Evolutionary conservation across 352 stramenopile species (phyloP).

Genomic region (Elongisporangium undulatum): DNA sequence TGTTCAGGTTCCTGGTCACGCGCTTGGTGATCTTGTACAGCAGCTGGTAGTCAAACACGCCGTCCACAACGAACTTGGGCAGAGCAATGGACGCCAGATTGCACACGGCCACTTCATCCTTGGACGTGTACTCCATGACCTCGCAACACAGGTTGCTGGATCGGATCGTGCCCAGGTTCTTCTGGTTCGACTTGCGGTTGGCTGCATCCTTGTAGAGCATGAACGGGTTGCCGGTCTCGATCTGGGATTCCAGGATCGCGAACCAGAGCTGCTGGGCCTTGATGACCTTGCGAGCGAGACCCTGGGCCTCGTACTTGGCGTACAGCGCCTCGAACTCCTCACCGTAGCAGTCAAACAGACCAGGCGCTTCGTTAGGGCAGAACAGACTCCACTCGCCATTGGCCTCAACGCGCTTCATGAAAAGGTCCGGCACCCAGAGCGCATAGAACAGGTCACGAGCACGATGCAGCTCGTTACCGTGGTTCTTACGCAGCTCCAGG

Average conservation of each 20-base stretch:
- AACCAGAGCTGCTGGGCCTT: slow-evolving; percentile 99
- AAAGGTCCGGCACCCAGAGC: slow-evolving; percentile 98
- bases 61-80: slow-evolving; percentile 90
- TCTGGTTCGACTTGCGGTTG: slow-evolving; percentile 99
- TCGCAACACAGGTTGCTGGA: slow-evolving; percentile 99
- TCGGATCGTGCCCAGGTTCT: slow-evolving; percentile 99
- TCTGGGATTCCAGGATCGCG: slow-evolving; percentile 97
- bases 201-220: slow-evolving; percentile 99
- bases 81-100: slow-evolving; percentile 98
- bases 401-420: slow-evolving; percentile 98
- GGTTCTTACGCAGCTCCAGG: slow-evolving; percentile 98
- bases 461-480: slow-evolving; percentile 97
- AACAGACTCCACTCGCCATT: slow-evolving; percentile 98
- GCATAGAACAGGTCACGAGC: slow-evolving; percentile 99
- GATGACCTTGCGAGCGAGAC: slow-evolving; percentile 93
- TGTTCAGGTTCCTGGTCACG: slow-evolving; percentile 97
- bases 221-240: slow-evolving; percentile 99
- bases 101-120: slow-evolving; percentile 98
- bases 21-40: slow-evolving; percentile 96
- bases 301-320: slow-evolving; percentile 94
- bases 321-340: slow-evolving; percentile 96
- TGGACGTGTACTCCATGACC: slow-evolving; percentile 98
- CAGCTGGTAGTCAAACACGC: slow-evolving; percentile 95
- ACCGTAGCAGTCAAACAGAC: slow-evolving; percentile 92
- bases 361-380: slow-evolving; percentile 97